Conservation (phyloP, 768 basidiomycete species). For the Tulasnella sp. region DNA sequence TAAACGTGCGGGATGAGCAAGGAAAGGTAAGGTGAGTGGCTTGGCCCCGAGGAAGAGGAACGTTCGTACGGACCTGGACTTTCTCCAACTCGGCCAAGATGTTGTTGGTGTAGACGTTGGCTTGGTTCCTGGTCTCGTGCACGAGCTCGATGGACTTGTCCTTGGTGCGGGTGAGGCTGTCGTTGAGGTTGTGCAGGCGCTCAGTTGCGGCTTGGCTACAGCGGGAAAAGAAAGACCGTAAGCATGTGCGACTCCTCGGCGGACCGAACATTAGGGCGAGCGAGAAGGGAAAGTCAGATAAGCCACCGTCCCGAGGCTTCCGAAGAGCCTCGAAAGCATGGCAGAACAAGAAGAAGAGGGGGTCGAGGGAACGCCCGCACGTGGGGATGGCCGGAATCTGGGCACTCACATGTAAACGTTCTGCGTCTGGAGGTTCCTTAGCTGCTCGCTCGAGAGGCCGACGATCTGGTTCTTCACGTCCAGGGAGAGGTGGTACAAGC, state of each 20-base stretch:
- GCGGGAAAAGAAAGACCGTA: background rate
- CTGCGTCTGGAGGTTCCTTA: slow-evolving; percentile 70
- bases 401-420: slow-evolving; percentile 62
- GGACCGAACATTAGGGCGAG: background rate
- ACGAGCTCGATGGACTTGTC: slow-evolving; percentile 36
- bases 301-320: background rate
- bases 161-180: slow-evolving; percentile 55
- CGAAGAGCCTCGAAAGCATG: slow-evolving; percentile 1
- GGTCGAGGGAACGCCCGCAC: background rate
- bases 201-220: slow-evolving; percentile 69
- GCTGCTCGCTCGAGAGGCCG: slow-evolving; percentile 69
- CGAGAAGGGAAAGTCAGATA: slow-evolving; percentile 28
- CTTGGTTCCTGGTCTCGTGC: slow-evolving; percentile 54
- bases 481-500: slow-evolving; percentile 66
- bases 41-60: background rate
- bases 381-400: background rate
- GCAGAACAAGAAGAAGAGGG: background rate
- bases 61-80: slow-evolving; percentile 47
- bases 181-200: slow-evolving; percentile 65
- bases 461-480: slow-evolving; percentile 65
- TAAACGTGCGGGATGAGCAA: slow-evolving; percentile 50
- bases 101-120: slow-evolving; percentile 63
- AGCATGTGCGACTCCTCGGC: too few relatives aligned
- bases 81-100: slow-evolving; percentile 71
- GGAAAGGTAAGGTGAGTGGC: slow-evolving; percentile 45